These are phyloP conservation scores for Uncinocarpus reesii DNA, from an alignment of 2,329 filamentous ascomycete genomes.

Conservation along the genomic window DNA sequence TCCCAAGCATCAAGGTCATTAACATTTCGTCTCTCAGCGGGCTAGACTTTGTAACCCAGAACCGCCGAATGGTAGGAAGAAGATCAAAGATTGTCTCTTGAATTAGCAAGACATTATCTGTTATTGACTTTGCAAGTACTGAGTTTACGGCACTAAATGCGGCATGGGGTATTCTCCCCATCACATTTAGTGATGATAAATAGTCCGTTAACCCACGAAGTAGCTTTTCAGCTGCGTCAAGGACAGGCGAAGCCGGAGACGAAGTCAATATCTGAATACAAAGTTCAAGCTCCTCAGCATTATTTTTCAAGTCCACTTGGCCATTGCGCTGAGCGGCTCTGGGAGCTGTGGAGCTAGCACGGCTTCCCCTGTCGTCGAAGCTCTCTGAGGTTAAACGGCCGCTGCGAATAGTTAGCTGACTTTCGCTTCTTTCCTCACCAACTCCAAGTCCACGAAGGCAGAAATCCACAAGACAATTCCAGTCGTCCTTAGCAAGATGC, in stretches of 20 bases:
- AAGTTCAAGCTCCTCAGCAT: slow-evolving; percentile 49
- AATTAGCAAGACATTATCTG: slow-evolving; percentile 57
- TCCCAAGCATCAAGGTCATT: slow-evolving; percentile 56
- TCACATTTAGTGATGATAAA: slow-evolving; percentile 49
- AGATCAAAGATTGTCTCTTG: slow-evolving; percentile 50
- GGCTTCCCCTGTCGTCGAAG: slow-evolving; percentile 21
- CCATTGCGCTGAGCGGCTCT: slow-evolving; percentile 19
- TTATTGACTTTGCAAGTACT: slow-evolving; percentile 54
- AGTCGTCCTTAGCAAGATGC: slow-evolving; percentile 58
- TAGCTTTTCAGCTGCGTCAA: slow-evolving; percentile 47
- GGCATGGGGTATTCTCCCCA: slow-evolving; percentile 56
- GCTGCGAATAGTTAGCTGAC: slow-evolving; percentile 25
- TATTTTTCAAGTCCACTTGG: slow-evolving; percentile 21
- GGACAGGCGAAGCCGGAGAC: slow-evolving; percentile 57
- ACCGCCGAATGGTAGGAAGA: slow-evolving; percentile 59
- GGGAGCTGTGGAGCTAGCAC: slow-evolving; percentile 25
- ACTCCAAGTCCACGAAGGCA: slow-evolving; percentile 49
- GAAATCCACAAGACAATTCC: slow-evolving; percentile 61
- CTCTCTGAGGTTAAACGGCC: slow-evolving; percentile 24
- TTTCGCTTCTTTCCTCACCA: slow-evolving; percentile 22
- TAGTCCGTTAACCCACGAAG: slow-evolving; percentile 50
- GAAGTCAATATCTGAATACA: slow-evolving; percentile 56
- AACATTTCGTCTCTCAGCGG: slow-evolving; percentile 68
- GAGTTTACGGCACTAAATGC: slow-evolving; percentile 68
- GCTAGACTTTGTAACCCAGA: slow-evolving; percentile 65